Percentiles rank a stretch among this genome's conserved stretches.
phyloP scores from a whole-genome alignment of 225 moss, liverwort and hornwort genomes.

The Sphagnum tenellum region DNA sequence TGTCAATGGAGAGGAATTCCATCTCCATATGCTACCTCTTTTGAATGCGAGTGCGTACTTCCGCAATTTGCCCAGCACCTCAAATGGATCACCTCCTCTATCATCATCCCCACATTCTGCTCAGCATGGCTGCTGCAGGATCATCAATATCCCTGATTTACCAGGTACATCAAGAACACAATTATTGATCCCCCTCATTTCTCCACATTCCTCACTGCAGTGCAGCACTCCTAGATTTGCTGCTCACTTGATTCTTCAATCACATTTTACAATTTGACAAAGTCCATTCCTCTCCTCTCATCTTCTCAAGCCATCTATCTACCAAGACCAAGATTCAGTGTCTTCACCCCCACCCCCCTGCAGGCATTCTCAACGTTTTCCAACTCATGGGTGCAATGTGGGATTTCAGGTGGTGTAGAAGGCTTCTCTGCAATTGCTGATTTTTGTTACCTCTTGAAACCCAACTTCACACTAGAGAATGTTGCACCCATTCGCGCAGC shows the following conservation, averaged over 20 bases:
- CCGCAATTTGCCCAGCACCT: constrained; percentile 35
- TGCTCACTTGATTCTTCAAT: no score
- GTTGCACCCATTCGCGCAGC: constrained; percentile 66
- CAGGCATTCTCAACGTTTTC: no score
- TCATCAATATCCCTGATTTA: constrained; percentile 44
- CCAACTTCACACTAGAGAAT: constrained; percentile 61
- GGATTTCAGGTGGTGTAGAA: constrained; percentile 44
- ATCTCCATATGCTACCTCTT: constrained; percentile 70
- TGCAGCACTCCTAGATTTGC: no score
- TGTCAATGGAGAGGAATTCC: constrained; percentile 62
- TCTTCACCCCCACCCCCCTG: no score
- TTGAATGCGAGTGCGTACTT: constrained; percentile 80
- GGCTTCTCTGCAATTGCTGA: constrained; percentile 73
- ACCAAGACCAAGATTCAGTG: no score
- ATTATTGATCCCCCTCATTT: no score
- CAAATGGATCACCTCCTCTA: constrained; percentile 14
- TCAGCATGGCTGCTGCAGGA: constrained; percentile 8
- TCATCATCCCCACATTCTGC: not conserved
- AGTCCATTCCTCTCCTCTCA: no score
- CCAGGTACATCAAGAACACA: constrained; percentile 26
- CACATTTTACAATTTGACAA: no score
- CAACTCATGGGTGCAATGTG: no score
- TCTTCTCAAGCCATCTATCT: no score
- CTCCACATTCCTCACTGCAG: no score
- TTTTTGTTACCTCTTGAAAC: constrained; percentile 79